These are phyloP conservation scores for Nissolia schottii DNA, from an alignment of 306 rosid species.

Conservation along the genomic window DNA sequence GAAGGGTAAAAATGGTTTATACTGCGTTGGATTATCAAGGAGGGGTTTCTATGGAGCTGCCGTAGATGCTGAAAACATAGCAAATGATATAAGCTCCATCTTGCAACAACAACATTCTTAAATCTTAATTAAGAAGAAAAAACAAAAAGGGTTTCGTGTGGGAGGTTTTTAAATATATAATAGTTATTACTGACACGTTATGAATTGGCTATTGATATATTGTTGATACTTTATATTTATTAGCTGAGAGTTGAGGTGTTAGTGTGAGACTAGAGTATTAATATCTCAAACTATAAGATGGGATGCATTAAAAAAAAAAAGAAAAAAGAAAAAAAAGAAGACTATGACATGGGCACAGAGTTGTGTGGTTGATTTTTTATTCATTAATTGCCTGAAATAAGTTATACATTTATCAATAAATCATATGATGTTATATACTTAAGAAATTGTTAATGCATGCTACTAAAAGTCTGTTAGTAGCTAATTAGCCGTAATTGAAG, in stretches of 20 bases:
- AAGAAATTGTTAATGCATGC: too few species aligned
- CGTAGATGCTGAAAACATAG: constrained; percentile 56
- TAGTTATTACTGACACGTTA: neutral
- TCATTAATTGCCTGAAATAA: neutral
- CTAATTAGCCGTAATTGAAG: too few species aligned
- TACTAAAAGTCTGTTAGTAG: too few species aligned
- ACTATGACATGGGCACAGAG: too few species aligned
- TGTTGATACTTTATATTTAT: too few species aligned
- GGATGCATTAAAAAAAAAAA: too few species aligned
- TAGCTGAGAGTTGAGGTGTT: too few species aligned
- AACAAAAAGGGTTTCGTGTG: neutral
- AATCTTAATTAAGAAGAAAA: neutral
- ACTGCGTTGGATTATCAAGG: constrained; percentile 59
- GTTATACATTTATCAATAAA: neutral
- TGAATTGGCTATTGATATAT: too few species aligned
- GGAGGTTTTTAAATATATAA: neutral
- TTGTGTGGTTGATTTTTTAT: neutral
- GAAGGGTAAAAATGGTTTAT: constrained; percentile 64
- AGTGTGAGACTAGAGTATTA: too few species aligned
- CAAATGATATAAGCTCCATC: constrained; percentile 36
- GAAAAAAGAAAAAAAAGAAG: too few species aligned
- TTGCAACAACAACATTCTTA: constrained; percentile 3
- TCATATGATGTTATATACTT: too few species aligned
- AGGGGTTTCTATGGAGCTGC: constrained; percentile 57
- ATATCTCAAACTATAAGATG: too few species aligned